Evolutionary conservation across 108 stramenopile species (phyloP), one percentile per base, ranked within the genome.

Genomic region (Cyclostephanos tholiformis): DNA sequence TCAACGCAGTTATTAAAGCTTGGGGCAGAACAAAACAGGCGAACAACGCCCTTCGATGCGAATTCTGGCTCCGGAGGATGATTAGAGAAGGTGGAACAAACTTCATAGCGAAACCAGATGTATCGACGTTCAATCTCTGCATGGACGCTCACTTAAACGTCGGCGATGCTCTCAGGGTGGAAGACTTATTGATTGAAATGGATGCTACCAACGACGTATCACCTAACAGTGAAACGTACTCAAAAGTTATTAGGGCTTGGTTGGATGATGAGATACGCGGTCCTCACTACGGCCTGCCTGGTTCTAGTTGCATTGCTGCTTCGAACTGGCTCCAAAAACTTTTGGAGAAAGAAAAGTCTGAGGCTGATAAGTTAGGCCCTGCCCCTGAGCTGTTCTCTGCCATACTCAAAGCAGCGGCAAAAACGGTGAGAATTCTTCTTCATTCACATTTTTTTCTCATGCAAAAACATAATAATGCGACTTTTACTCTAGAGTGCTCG

Each of bases 241-340:
- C 85, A 3, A 77, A 83, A 60, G 88, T 94, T 5, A 90, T 94
- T 51, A 79, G 84, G 6, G 87, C 87, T 41, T 94, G 93, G 93
- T 57, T 89, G 20, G 66, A 82, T 23, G 50, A 87, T 82, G 66
- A 71, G 69, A 36, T 64, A 65, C 63, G 59, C 19, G 51, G 38
- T 41, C 50, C 62, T 59, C 72, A 67, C 6, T 48, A 53, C 16
- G 82, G 82, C 16, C 26, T 85, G 65, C 30, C 80, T 64, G 65
- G 77, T 51, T 62, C 76, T 4, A 75, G 84, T 35, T 65, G 85
- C 17, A 51, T 78, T 19, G 75, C 76, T 25, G 93, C 90, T 11
- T 79, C 59, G 35, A 71, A 72, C 11, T 89, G 88, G 89, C 53
- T 94, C 44, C 38, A 85, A 16, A 82, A 81, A 60, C 63, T 94